Conservation (phyloP, 31 red algal genomes). For the Asparagopsis taxiformis region DNA sequence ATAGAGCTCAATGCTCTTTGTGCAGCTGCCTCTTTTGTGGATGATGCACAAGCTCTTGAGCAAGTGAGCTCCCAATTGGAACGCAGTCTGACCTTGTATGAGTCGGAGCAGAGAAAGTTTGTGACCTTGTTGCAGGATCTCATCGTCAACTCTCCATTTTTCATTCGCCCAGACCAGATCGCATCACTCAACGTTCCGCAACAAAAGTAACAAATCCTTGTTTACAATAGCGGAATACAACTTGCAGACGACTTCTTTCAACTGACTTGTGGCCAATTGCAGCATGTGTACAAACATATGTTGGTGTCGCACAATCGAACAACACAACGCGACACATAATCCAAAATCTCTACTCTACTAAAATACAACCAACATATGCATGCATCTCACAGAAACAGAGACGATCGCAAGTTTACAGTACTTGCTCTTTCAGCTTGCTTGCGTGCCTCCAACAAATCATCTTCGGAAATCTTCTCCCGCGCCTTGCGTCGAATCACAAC, state of each 20-base stretch:
- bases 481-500: slow-evolving; percentile 24
- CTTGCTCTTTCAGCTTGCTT: slow-evolving; percentile 25
- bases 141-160: slow-evolving; percentile 40
- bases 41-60: neutral
- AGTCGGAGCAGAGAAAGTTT: slow-evolving; percentile 16
- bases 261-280: neutral
- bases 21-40: neutral
- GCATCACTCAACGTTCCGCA: neutral
- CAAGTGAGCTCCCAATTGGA: neutral
- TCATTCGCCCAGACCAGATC: slow-evolving; percentile 7
- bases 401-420: slow-evolving; percentile 11
- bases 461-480: slow-evolving; percentile 13
- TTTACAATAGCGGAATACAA: neutral
- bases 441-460: slow-evolving; percentile 25
- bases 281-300: neutral
- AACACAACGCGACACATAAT: no score
- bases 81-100: slow-evolving; percentile 10
- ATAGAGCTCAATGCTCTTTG: slow-evolving; percentile 17
- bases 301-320: no score
- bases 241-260: neutral
- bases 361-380: no score
- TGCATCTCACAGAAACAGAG: slow-evolving; percentile 23
- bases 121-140: slow-evolving; percentile 11
- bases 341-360: no score
- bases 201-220: neutral